Evolutionary conservation across 495 filamentous ascomycete genomes (phyloP).

Genomic region (Xylaria venustula): DNA sequence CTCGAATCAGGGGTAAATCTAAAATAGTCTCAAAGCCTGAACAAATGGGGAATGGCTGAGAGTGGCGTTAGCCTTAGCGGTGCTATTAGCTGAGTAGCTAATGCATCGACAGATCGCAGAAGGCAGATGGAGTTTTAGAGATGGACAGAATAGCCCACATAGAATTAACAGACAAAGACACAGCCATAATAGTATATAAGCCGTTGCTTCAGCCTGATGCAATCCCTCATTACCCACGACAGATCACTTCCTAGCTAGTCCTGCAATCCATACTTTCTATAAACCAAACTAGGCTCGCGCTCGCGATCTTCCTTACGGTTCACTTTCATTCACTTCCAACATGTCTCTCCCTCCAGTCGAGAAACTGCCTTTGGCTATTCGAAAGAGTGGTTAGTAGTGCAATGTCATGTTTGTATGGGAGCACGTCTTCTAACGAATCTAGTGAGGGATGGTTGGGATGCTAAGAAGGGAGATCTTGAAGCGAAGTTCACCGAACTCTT

Average conservation of each 20-base stretch:
- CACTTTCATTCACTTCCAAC: constrained; percentile 8
- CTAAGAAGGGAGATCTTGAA: constrained; percentile 43
- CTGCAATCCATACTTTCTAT: background rate
- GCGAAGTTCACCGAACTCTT: constrained; percentile 40
- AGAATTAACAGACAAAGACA: background rate
- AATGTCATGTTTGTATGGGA: background rate
- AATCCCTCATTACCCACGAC: background rate
- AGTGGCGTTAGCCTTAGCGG: background rate
- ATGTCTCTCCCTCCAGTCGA: constrained; percentile 45
- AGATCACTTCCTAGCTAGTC: background rate
- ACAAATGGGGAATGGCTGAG: constrained; percentile 1
- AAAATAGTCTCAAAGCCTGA: background rate
- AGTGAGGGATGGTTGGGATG: constrained; percentile 56
- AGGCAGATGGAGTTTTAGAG: background rate
- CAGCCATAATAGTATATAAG: background rate
- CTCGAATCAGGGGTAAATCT: background rate
- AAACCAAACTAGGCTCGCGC: background rate
- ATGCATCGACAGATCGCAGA: background rate
- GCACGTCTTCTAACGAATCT: background rate
- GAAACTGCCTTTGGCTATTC: constrained; percentile 53
- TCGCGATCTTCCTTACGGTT: background rate
- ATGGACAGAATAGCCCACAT: background rate
- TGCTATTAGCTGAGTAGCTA: background rate
- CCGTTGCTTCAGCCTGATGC: background rate
- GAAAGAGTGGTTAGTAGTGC: constrained; percentile 46